Conservation (phyloP, 2,329 filamentous ascomycete genomes). For the Botryosphaeria dothidea region DNA sequence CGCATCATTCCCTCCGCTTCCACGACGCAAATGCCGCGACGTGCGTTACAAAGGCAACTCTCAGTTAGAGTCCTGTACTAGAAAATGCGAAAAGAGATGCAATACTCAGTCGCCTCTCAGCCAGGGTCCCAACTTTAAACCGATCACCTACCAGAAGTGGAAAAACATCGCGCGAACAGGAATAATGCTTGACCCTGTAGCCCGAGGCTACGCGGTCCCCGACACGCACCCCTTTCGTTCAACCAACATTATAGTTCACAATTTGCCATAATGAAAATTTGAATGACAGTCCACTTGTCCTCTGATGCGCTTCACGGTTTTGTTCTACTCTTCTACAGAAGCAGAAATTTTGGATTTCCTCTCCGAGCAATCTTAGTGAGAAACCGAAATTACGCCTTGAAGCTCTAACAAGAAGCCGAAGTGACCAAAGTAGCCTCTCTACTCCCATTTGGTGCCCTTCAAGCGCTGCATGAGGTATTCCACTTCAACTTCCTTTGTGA, state of each 20-base stretch:
- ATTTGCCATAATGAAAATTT: too few species aligned
- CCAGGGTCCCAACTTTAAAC: too few species aligned
- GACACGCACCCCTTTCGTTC: too few species aligned
- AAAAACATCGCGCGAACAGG: background rate
- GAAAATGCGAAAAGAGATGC: background rate
- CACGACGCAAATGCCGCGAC: background rate
- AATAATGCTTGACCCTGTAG: background rate
- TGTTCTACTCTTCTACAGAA: too few species aligned
- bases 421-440: background rate
- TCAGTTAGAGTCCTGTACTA: background rate
- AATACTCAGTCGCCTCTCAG: background rate
- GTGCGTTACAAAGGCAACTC: background rate
- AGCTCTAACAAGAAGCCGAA: too few species aligned
- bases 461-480: conserved; percentile 97
- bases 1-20: background rate
- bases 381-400: too few species aligned
- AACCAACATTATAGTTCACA: too few species aligned
- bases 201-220: too few species aligned
- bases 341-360: too few species aligned
- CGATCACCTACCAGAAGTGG: background rate
- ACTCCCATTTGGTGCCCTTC: conserved; percentile 54
- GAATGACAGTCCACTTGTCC: too few species aligned
- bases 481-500: conserved; percentile 98
- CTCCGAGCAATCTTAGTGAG: too few species aligned
- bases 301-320: too few species aligned